A percentile compares a stretch with the other conserved stretches of the same genome.
Conservation (phyloP, 1,284 basidiomycete genomes). For the Austroboletus rostrupii region DNA sequence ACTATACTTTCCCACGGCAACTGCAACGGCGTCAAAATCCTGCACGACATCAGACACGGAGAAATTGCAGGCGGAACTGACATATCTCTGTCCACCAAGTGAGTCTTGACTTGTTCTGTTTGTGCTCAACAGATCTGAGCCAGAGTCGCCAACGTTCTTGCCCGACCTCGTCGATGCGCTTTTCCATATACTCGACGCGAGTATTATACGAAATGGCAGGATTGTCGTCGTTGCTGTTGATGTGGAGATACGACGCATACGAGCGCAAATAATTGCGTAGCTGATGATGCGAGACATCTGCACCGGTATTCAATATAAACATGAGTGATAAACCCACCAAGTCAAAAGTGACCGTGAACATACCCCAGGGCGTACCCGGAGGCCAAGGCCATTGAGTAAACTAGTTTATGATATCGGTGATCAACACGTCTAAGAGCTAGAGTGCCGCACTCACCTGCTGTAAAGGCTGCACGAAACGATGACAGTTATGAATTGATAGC, state of each 20-base stretch:
- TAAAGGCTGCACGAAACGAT: neutral
- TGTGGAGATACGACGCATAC: slow-evolving; percentile 37
- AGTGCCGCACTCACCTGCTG: slow-evolving; percentile 3
- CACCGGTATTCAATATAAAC: neutral
- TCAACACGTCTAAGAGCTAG: neutral
- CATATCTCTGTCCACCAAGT: slow-evolving; percentile 15
- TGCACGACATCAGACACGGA: neutral
- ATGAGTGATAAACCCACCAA: neutral
- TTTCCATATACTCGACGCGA: slow-evolving; percentile 43
- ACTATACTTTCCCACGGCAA: slow-evolving; percentile 4
- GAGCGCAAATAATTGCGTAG: slow-evolving; percentile 28
- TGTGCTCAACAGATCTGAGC: slow-evolving; percentile 29
- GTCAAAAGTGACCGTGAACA: neutral
- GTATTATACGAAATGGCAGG: slow-evolving; percentile 42
- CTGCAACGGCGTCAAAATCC: slow-evolving; percentile 10
- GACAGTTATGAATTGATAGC: neutral
- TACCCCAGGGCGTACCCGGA: slow-evolving; percentile 12
- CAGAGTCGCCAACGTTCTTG: slow-evolving; percentile 35
- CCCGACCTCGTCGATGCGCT: slow-evolving; percentile 29
- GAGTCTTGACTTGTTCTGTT: slow-evolving; percentile 28
- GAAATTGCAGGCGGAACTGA: neutral
- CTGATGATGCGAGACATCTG: slow-evolving; percentile 19
- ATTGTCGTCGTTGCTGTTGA: slow-evolving; percentile 40
- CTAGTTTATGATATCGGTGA: neutral
- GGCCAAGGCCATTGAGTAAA: slow-evolving; percentile 15